Base-by-base conservation (phyloP, 1,139 yeast species). In the Protomyces lactucae-debilis region DNA sequence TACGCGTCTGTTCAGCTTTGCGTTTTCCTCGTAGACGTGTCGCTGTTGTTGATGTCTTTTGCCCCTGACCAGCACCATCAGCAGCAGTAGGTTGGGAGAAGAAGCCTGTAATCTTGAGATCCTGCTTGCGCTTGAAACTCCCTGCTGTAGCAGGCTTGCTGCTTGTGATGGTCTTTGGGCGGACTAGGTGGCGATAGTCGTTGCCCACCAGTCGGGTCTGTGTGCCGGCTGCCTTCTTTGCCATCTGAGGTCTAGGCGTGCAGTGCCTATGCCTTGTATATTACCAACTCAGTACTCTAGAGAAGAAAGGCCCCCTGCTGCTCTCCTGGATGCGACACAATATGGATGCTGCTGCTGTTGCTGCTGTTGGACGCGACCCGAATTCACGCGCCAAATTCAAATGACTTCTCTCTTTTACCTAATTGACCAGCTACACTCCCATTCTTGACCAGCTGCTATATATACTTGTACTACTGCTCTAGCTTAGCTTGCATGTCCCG, bases 401-500 rank as follows among this genome's bases (percentile, higher is more conserved):
- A 21, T 21, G 32, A 6, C 32, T 3, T 5, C 8, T 25, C 6
- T 6, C 32, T 28, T 28, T 28, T 28, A 28, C 32, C 32, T 28
- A 28, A 28, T 28, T 28, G 32, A 28, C 32, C 32, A 28, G 8
- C 32, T 28, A 28, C 32, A 28, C 32, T 28, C 32, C 32, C 5
- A 28, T 28, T 28, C 32, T 5, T 2, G 1, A 21, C 23, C 5
- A 28, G 32, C 32, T 28, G 32, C 32, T 28, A 28, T 28, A 28
- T 28, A 4, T 4, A 28, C 8, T 9, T 9, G 8, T 9, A 9
- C 21, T 18, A n/a, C 16, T 40, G 32, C 32, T 28, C 32, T 28
- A 28, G 32, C 32, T 28, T 2, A 4, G 32, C 32, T 23, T 21
- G 18, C 48, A 59, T 59, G 63, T 40, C 57, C n/a, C 56, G 63